Evolutionary conservation across 768 basidiomycete genomes (phyloP).

Genomic region (Calvatia gigantea): DNA sequence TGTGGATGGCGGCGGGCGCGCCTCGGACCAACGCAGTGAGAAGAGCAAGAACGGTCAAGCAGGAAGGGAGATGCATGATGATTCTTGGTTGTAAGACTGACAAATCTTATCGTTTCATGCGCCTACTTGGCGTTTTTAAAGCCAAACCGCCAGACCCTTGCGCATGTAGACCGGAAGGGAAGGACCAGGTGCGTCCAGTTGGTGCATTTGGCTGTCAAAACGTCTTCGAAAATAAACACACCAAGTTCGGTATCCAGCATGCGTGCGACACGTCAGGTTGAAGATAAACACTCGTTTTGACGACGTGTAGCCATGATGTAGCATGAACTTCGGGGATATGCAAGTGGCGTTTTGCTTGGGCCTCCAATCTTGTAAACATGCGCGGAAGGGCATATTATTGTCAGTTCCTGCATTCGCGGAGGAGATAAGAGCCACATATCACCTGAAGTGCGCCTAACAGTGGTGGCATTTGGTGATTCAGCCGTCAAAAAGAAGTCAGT

Average conservation of each 20-base stretch:
- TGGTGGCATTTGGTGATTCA: no score
- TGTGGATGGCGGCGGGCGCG: conserved; percentile 17
- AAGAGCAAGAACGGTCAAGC: background rate
- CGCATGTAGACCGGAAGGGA: background rate
- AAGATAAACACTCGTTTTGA: background rate
- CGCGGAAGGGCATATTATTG: no score
- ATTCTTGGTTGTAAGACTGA: background rate
- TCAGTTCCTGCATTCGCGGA: no score
- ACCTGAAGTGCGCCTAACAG: no score
- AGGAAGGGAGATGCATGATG: background rate
- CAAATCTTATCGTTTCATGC: background rate
- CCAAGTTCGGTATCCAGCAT: background rate
- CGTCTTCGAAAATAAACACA: background rate
- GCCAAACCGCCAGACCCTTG: background rate
- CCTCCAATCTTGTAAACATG: no score
- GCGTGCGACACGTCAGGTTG: background rate
- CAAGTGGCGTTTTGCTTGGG: background rate
- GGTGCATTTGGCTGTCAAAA: background rate
- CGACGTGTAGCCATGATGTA: background rate
- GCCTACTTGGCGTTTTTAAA: conserved; percentile 1
- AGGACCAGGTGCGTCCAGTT: background rate
- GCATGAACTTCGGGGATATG: conserved; percentile 8
- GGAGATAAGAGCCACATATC: no score
- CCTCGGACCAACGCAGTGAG: conserved; percentile 13
- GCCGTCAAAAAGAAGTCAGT: no score